Conservation (phyloP, 352 stramenopile genomes). For the Phytophthora niederhauseri region DNA sequence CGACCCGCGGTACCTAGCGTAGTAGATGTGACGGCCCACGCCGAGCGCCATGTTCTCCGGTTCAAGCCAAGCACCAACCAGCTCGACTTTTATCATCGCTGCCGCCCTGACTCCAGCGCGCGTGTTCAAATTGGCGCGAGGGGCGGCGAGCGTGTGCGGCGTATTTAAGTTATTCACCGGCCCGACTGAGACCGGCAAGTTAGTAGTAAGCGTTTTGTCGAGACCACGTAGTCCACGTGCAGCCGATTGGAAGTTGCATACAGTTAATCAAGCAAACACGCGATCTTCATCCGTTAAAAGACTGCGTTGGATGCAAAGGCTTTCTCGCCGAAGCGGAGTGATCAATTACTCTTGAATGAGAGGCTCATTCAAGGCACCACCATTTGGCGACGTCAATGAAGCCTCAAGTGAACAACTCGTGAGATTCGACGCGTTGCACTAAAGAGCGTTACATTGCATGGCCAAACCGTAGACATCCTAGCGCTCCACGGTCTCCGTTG, state of each 20-base stretch:
- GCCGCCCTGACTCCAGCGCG: slow-evolving; percentile 18
- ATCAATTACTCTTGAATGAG: too few relatives aligned
- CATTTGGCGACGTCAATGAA: neutral
- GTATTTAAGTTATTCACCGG: slow-evolving; percentile 61
- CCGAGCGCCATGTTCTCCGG: slow-evolving; percentile 26
- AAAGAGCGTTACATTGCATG: neutral
- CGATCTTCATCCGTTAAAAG: slow-evolving; percentile 28
- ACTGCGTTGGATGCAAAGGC: too few relatives aligned
- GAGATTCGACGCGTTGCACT: slow-evolving; percentile 11
- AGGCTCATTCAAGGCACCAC: neutral
- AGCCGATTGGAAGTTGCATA: slow-evolving; percentile 48
- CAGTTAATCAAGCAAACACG: slow-evolving; percentile 33
- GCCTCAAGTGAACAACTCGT: neutral
- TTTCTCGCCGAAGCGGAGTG: too few relatives aligned
- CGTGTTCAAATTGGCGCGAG: slow-evolving; percentile 25
- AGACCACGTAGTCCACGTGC: slow-evolving; percentile 34
- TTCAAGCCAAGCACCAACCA: slow-evolving; percentile 19
- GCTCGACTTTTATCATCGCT: slow-evolving; percentile 23
- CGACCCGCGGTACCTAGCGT: slow-evolving; percentile 36
- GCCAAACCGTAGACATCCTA: neutral
- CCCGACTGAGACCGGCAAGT: slow-evolving; percentile 35
- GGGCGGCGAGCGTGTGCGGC: slow-evolving; percentile 33
- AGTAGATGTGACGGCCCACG: slow-evolving; percentile 45
- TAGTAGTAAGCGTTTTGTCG: slow-evolving; percentile 48
- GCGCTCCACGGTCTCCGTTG: slow-evolving; percentile 15